These are phyloP conservation scores for Ambrosia hybrid DNA, from an alignment of 140 eudicot species.

Conservation along the genomic window DNA sequence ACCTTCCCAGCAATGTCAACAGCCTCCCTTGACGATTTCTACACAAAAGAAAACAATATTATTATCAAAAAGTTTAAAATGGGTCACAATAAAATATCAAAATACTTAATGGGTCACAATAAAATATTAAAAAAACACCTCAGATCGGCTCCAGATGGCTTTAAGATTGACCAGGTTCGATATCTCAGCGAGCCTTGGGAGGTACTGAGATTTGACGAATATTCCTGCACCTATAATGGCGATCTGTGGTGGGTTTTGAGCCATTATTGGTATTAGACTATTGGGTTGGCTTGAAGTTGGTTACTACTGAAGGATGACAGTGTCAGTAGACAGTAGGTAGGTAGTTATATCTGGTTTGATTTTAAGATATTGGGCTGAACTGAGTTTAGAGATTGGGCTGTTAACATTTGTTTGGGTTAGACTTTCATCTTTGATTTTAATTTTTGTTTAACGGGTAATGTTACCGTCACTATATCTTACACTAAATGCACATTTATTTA, in stretches of 20 bases:
- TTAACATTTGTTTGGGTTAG: too few relatives aligned
- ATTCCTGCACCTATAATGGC: conserved; percentile 95
- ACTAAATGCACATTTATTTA: too few relatives aligned
- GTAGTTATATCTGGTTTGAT: conserved; percentile 18
- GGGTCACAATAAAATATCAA: too few relatives aligned
- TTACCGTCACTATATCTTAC: too few relatives aligned
- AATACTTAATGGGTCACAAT: background rate
- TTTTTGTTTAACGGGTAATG: too few relatives aligned
- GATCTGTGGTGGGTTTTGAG: conserved; percentile 53
- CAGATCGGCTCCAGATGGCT: conserved; percentile 87
- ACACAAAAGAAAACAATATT: background rate
- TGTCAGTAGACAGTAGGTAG: background rate
- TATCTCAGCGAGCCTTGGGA: conserved; percentile 90
- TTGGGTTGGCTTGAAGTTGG: background rate
- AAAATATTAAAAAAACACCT: conserved; percentile 40
- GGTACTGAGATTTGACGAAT: conserved; percentile 75
- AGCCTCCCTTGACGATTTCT: conserved; percentile 61
- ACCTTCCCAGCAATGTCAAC: conserved; percentile 62
- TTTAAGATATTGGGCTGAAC: background rate
- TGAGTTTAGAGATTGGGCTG: background rate
- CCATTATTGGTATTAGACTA: conserved; percentile 7
- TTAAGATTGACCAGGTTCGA: conserved; percentile 63
- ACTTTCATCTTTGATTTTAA: too few relatives aligned
- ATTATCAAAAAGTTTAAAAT: background rate
- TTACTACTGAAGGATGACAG: conserved; percentile 9